Conservation (phyloP, 2,329 filamentous ascomycete species). For the Calcarisporium arbuscula region DNA sequence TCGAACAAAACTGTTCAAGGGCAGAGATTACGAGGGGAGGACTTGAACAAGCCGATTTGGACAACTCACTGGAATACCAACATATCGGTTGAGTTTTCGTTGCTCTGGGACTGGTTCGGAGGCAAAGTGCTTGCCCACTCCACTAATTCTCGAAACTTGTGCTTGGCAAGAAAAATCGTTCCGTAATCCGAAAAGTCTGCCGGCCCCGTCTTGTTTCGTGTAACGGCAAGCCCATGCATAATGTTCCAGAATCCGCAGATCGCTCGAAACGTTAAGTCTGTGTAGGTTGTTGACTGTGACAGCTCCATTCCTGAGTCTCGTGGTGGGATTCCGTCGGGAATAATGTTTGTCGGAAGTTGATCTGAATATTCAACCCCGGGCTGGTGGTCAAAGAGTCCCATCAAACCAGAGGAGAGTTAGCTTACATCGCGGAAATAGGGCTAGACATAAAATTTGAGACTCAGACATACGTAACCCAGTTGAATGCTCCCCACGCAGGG, state of each 20-base stretch:
- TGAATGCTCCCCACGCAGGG: conserved; percentile 27
- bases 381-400: conserved; percentile 6
- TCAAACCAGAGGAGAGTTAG: too few species aligned
- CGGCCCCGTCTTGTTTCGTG: conserved; percentile 19
- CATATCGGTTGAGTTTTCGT: conserved; percentile 25
- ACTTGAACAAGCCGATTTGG: not conserved
- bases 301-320: not conserved
- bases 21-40: too few species aligned
- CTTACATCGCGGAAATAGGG: too few species aligned
- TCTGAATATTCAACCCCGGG: conserved; percentile 2
- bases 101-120: conserved; percentile 14
- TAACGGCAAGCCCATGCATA: conserved; percentile 19
- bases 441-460: too few species aligned
- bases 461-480: conserved; percentile 29
- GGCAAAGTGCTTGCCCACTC: conserved; percentile 29
- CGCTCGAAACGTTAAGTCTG: conserved; percentile 21
- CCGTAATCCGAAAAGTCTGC: conserved; percentile 1
- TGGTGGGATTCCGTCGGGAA: not conserved
- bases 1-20: too few species aligned
- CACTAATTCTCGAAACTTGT: conserved; percentile 32
- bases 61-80: conserved; percentile 29
- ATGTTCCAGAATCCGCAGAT: conserved; percentile 32
- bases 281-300: conserved; percentile 12
- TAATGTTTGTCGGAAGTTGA: not conserved
- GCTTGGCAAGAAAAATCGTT: conserved; percentile 25